Base-by-base conservation (phyloP, 148 eudicot species). In the Amaranthus palmeri region DNA sequence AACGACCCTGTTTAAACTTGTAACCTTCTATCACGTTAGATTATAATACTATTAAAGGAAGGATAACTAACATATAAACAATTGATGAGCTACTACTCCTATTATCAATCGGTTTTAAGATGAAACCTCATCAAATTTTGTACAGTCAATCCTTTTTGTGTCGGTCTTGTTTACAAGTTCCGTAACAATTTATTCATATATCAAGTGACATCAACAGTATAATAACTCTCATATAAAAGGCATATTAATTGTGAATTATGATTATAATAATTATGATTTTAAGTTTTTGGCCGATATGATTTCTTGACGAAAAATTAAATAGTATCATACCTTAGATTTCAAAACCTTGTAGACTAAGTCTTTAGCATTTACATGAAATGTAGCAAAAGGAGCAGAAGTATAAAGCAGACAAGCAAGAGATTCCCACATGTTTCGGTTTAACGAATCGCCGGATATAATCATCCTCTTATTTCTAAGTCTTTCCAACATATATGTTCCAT, bases 381-480 rank as follows among this genome's bases (percentile, higher is more conserved):
- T 60, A 55, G 84, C 77, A 14, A 85, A 46, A 47, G 78, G 78
- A 76, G 82, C 68, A 3, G 77, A 72, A 4, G 88, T 62, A 41
- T 80, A 85, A 10, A 85, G 75, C 52, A 85, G 86, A 55, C 86
- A 85, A 80, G 84, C 88, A 46, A 83, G 84, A 68, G 82, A 85
- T 60, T 85, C 82, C 83, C 83, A 84, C 74, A 79, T 84, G 77
- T 84, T 84, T 71, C 83, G 72, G 74, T 84, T 84, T 10, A 84
- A 71, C n/a, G 87, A 84, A 53, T 84, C 87, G 9, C 87, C 87
- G 4, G 74, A 80, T 65, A 85, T 64, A n/a, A 82, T 67, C 81
- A 85, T 65, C n/a, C 85, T 85, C 76, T 77, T 85, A 65, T 81
- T 81, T 67, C 84, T 73, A 6, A 85, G 72, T 52, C 71, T 80